Evolutionary conservation across 2,329 filamentous ascomycete genomes (phyloP).

Genomic region (Monosporascus sp.): DNA sequence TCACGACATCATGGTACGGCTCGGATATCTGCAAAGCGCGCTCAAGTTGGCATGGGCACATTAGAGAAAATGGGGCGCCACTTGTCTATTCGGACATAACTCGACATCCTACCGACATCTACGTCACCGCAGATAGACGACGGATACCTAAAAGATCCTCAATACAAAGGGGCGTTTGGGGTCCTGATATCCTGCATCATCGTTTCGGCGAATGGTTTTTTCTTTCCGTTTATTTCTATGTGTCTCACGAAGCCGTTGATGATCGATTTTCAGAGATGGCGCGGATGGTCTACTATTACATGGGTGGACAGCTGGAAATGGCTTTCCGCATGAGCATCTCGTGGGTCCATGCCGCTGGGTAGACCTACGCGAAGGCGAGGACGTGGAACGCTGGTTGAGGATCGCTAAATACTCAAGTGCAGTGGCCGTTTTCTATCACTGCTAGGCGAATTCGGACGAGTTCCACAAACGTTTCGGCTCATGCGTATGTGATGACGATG

Average conservation of each 20-base stretch:
- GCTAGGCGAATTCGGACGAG: slow-evolving; percentile 58
- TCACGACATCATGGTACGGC: slow-evolving; percentile 49
- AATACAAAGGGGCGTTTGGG: slow-evolving; percentile 65
- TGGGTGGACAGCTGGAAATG: slow-evolving; percentile 56
- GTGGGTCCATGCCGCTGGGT: slow-evolving; percentile 27
- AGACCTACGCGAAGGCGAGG: slow-evolving; percentile 43
- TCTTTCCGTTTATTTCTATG: slow-evolving; percentile 38
- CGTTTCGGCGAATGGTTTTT: slow-evolving; percentile 41
- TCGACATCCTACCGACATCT: slow-evolving; percentile 30
- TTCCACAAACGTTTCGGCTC: slow-evolving; percentile 35
- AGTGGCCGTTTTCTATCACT: slow-evolving; percentile 46
- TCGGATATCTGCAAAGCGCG: slow-evolving; percentile 54
- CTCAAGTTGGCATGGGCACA: slow-evolving; percentile 44
- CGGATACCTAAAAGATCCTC: slow-evolving; percentile 57
- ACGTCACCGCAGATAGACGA: slow-evolving; percentile 66
- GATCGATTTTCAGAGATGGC: slow-evolving; percentile 32
- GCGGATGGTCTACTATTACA: slow-evolving; percentile 36
- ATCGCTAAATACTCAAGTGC: slow-evolving; percentile 57
- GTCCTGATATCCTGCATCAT: slow-evolving; percentile 80
- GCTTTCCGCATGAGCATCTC: slow-evolving; percentile 53
- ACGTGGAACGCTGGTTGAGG: slow-evolving; percentile 60
- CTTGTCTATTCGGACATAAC: slow-evolving; percentile 30
- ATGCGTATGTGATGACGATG: background rate
- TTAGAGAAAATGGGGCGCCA: slow-evolving; percentile 33
- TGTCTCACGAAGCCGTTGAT: slow-evolving; percentile 40